Conservation (phyloP, 352 stramenopile species). For the Phytopythium helicoides region DNA sequence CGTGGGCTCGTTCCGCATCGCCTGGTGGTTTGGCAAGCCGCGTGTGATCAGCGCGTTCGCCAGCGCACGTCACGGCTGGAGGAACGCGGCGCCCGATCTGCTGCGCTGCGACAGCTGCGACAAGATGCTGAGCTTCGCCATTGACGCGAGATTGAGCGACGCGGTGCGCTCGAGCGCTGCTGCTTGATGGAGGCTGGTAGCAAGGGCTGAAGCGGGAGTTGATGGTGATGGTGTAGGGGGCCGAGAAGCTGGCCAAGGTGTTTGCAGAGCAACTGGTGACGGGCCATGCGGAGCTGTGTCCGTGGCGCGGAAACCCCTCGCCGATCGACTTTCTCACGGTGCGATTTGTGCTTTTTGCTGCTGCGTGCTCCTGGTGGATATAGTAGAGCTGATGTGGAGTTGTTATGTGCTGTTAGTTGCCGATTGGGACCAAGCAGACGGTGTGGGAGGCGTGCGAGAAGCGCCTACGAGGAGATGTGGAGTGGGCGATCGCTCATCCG, state of each 20-base stretch:
- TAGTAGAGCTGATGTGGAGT: not conserved
- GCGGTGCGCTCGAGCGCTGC: constrained; percentile 3
- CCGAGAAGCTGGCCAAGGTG: constrained; percentile 24
- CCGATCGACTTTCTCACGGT: constrained; percentile 53
- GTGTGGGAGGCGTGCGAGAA: constrained; percentile 25
- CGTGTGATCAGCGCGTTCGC: constrained; percentile 35
- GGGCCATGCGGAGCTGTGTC: constrained; percentile 44
- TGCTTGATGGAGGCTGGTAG: not conserved
- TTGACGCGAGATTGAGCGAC: constrained; percentile 47
- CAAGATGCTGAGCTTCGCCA: constrained; percentile 47
- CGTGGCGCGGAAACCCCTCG: constrained; percentile 58
- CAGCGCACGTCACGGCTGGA: constrained; percentile 55
- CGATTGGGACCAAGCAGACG: constrained; percentile 26
- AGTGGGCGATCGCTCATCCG: constrained; percentile 10
- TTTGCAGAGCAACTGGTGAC: constrained; percentile 44
- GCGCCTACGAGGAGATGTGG: constrained; percentile 13
- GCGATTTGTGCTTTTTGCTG: too few species aligned
- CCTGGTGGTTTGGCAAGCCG: constrained; percentile 66
- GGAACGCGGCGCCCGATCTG: constrained; percentile 39
- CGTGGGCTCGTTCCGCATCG: constrained; percentile 51
- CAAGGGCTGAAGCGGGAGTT: not conserved
- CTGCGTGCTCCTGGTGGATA: too few species aligned
- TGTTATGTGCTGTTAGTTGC: constrained; percentile 20
- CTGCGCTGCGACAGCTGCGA: constrained; percentile 37
- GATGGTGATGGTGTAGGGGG: constrained; percentile 25